phyloP scores from a whole-genome alignment of 2,329 filamentous ascomycete genomes.

The Madurella fahalii region DNA sequence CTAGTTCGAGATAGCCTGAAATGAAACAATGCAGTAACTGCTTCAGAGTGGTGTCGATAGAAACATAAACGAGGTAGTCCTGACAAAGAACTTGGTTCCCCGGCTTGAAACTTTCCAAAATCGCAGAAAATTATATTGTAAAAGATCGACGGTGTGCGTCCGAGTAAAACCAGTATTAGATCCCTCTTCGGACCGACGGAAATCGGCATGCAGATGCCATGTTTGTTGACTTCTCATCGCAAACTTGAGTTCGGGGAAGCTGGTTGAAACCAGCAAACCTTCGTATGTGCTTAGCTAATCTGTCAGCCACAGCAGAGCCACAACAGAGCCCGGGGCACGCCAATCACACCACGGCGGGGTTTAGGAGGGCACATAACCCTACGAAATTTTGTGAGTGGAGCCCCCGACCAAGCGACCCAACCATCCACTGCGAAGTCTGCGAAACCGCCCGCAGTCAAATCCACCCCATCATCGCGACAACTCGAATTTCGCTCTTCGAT shows the following conservation, averaged over 20 bases:
- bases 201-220: too few relatives aligned
- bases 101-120: too few relatives aligned
- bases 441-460: conserved; percentile 24
- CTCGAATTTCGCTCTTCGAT: conserved; percentile 32
- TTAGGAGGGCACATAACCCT: conserved; percentile 28
- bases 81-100: too few relatives aligned
- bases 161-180: too few relatives aligned
- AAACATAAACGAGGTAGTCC: too few relatives aligned
- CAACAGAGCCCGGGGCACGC: conserved; percentile 11
- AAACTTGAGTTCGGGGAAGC: too few relatives aligned
- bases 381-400: conserved; percentile 28
- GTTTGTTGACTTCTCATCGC: too few relatives aligned
- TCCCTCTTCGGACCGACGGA: too few relatives aligned
- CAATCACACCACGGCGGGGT: conserved; percentile 16
- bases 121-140: background rate
- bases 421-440: conserved; percentile 18
- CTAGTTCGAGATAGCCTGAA: too few relatives aligned
- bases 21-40: too few relatives aligned
- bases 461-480: conserved; percentile 28
- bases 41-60: too few relatives aligned
- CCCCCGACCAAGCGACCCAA: conserved; percentile 13
- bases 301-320: conserved; percentile 17
- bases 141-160: background rate
- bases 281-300: background rate
- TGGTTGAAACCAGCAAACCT: too few relatives aligned